Evolutionary conservation across 169 alveolate genomes (phyloP).

Genomic region (Plasmodium billcollinsi): DNA sequence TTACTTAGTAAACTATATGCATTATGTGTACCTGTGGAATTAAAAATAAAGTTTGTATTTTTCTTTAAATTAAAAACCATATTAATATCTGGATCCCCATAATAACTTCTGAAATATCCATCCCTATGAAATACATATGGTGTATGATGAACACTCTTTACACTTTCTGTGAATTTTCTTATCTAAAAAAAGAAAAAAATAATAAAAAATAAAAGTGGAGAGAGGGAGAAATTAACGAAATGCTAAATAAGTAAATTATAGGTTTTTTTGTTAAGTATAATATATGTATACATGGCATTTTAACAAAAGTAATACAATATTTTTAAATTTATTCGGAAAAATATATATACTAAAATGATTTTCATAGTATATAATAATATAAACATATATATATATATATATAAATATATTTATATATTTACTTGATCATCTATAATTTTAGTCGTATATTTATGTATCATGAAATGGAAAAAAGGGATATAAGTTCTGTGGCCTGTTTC

Average conservation of each 20-base stretch:
- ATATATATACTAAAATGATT: too few species aligned
- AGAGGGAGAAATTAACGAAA: background rate
- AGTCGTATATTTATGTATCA: conserved; percentile 86
- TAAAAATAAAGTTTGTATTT: conserved; percentile 85
- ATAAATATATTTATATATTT: background rate
- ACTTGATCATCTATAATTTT: conserved; percentile 90
- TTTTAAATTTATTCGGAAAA: too few species aligned
- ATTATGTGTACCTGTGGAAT: conserved; percentile 84
- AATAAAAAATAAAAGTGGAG: background rate
- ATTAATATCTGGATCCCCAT: conserved; percentile 89
- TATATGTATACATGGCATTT: too few species aligned
- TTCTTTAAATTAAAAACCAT: conserved; percentile 81
- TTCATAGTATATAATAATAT: too few species aligned
- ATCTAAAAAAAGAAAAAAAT: conserved; percentile 68
- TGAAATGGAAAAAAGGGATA: conserved; percentile 87
- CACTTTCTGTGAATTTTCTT: conserved; percentile 81
- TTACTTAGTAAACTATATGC: conserved; percentile 76
- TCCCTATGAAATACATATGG: conserved; percentile 89
- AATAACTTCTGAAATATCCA: conserved; percentile 86
- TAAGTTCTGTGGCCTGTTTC: conserved; percentile 92
- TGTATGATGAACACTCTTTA: conserved; percentile 85
- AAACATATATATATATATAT: too few species aligned
- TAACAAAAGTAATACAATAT: too few species aligned
- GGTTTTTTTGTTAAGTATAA: background rate
- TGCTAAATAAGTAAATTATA: background rate